phyloP scores from a whole-genome alignment of 208 protist genomes.

The Crithidia brevicula region DNA sequence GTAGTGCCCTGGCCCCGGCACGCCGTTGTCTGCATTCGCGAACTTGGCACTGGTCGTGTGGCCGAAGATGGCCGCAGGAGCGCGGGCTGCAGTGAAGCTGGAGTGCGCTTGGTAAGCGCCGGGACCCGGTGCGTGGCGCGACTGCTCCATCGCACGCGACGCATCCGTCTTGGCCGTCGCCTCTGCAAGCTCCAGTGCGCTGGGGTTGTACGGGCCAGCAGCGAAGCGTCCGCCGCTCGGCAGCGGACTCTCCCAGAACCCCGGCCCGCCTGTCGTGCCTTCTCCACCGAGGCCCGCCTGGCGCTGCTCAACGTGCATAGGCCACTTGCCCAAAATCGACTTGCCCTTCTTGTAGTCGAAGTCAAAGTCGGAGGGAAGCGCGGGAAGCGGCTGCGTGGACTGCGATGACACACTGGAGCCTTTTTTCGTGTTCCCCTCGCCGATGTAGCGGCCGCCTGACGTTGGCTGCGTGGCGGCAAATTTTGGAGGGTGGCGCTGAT shows the following conservation, averaged over 20 bases:
- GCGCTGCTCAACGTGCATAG: slow-evolving; percentile 8
- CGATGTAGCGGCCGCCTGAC: neutral
- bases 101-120: slow-evolving; percentile 27
- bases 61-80: slow-evolving; percentile 33
- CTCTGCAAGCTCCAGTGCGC: slow-evolving; percentile 16
- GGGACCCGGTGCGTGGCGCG: slow-evolving; percentile 9
- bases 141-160: slow-evolving; percentile 14
- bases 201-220: slow-evolving; percentile 38
- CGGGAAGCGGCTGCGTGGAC: slow-evolving; percentile 9
- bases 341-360: slow-evolving; percentile 76
- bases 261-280: slow-evolving; percentile 15
- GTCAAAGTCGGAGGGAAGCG: slow-evolving; percentile 84
- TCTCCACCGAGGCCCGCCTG: slow-evolving; percentile 13
- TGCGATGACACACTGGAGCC: neutral
- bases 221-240: slow-evolving; percentile 39
- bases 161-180: slow-evolving; percentile 21
- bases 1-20: slow-evolving; percentile 74
- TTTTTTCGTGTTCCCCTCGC: slow-evolving; percentile 7
- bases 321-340: slow-evolving; percentile 48
- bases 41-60: slow-evolving; percentile 33
- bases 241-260: slow-evolving; percentile 30
- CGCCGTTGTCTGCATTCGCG: slow-evolving; percentile 33
- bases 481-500: slow-evolving; percentile 53
- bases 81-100: slow-evolving; percentile 14
- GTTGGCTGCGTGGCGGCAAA: slow-evolving; percentile 37